Percentiles rank a stretch among this genome's conserved stretches.
Evolutionary conservation across 179 eudicot genomes (phyloP).

Genomic region (Silene coronaria): DNA sequence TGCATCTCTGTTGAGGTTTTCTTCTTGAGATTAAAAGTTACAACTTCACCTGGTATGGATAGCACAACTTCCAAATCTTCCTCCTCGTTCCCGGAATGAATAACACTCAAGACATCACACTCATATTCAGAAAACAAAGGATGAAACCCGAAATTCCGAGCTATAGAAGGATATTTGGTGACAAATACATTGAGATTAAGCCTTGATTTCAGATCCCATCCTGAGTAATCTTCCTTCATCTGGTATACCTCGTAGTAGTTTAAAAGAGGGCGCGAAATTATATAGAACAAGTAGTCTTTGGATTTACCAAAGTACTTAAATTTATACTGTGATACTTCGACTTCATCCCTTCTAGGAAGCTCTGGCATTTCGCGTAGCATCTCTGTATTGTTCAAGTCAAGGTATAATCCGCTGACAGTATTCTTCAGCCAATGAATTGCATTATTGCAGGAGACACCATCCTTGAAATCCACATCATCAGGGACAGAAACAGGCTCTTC

Average conservation of each 20-base stretch:
- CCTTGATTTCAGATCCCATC: slow-evolving; percentile 19
- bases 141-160: slow-evolving; percentile 15
- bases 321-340: slow-evolving; percentile 4
- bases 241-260: slow-evolving; percentile 17
- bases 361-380: slow-evolving; percentile 21
- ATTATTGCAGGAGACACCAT: slow-evolving; percentile 24
- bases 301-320: slow-evolving; percentile 28
- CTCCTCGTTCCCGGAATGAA: slow-evolving; percentile 2
- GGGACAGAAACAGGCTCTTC: slow-evolving; percentile 16
- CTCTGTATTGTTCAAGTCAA: slow-evolving; percentile 4
- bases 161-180: slow-evolving; percentile 15
- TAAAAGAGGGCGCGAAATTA: slow-evolving; percentile 11
- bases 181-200: slow-evolving; percentile 16
- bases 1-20: background rate
- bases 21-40: slow-evolving; percentile 17
- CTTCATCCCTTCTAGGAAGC: slow-evolving; percentile 25
- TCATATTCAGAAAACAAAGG: slow-evolving; percentile 24
- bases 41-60: slow-evolving; percentile 25
- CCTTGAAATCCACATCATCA: slow-evolving; percentile 20
- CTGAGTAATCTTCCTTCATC: slow-evolving; percentile 25
- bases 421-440: slow-evolving; percentile 28
- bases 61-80: slow-evolving; percentile 17
- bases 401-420: slow-evolving; percentile 19
- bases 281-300: slow-evolving; percentile 12
- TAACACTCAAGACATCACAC: slow-evolving; percentile 23